A percentile compares a stretch with the other conserved stretches of the same genome.
phyloP scores from a whole-genome alignment of 2,329 filamentous ascomycete species.

The Colletotrichum gloeosporioides region DNA sequence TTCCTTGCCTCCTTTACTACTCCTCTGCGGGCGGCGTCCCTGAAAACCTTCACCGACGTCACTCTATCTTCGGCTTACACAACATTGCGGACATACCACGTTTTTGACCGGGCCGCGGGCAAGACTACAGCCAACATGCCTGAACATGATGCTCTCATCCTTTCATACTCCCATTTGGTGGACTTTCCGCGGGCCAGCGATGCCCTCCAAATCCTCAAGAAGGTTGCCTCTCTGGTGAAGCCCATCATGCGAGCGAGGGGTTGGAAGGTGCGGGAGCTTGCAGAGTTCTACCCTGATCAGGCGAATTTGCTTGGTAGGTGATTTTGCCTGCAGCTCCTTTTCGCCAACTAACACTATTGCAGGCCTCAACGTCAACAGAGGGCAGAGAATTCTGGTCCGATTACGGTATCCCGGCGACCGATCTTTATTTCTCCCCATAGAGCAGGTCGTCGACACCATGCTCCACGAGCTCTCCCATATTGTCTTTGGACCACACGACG shows the following conservation, averaged over 20 bases:
- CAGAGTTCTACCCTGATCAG: slow-evolving; percentile 84
- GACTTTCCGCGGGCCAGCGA: slow-evolving; percentile 53
- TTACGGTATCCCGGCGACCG: slow-evolving; percentile 78
- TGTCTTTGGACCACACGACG: slow-evolving; percentile 82
- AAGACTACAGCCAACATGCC: slow-evolving; percentile 33
- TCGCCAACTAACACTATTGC: neutral
- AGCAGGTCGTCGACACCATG: slow-evolving; percentile 87
- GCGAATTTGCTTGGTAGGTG: slow-evolving; percentile 71
- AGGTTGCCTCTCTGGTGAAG: slow-evolving; percentile 87
- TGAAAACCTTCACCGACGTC: neutral
- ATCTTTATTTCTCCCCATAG: slow-evolving; percentile 78
- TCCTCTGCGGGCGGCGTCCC: neutral
- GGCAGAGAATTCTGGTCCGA: slow-evolving; percentile 81
- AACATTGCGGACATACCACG: neutral
- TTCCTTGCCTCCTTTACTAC: neutral
- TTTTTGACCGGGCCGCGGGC: neutral
- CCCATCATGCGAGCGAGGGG: slow-evolving; percentile 89
- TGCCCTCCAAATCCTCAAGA: slow-evolving; percentile 70
- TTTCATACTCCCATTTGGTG: slow-evolving; percentile 54
- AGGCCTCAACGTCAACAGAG: slow-evolving; percentile 80
- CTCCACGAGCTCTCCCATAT: slow-evolving; percentile 94
- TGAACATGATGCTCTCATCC: slow-evolving; percentile 50
- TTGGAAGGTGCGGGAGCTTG: slow-evolving; percentile 80
- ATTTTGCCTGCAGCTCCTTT: neutral
- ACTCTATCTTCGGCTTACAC: neutral